These are phyloP conservation scores for Onygenales sp. DNA, from an alignment of 2,329 filamentous ascomycete species.

Conservation along the genomic window DNA sequence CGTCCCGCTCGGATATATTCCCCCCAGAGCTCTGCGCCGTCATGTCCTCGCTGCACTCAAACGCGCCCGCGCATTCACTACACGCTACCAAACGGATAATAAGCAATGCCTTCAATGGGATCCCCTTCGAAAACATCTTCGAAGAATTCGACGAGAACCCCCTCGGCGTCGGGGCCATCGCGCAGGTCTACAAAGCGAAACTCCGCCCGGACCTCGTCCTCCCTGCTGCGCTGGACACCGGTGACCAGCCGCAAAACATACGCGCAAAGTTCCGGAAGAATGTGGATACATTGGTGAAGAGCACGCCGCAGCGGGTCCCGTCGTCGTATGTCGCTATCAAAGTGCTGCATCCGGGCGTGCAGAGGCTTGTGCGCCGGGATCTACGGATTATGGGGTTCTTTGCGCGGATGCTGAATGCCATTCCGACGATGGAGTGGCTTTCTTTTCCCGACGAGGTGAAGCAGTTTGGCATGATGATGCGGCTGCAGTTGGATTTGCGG, in stretches of 20 bases:
- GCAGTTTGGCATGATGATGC: constrained; percentile 98
- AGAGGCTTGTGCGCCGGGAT: constrained; percentile 82
- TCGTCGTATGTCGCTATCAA: constrained; percentile 93
- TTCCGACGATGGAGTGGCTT: constrained; percentile 95
- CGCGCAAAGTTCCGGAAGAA: constrained; percentile 65
- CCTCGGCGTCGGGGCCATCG: constrained; percentile 88
- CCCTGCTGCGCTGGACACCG: constrained; percentile 48
- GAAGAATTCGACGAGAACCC: constrained; percentile 88
- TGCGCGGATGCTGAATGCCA: constrained; percentile 68
- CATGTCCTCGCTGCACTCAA: constrained; percentile 91
- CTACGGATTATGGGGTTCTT: constrained; percentile 92
- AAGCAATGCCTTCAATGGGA: constrained; percentile 68
- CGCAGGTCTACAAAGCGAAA: constrained; percentile 94
- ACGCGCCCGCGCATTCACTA: constrained; percentile 86
- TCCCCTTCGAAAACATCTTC: constrained; percentile 81
- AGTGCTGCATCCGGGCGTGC: constrained; percentile 84
- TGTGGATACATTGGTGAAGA: constrained; percentile 79
- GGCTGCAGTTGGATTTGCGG: constrained; percentile 84
- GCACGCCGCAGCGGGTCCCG: constrained; percentile 71
- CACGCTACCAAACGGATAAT: constrained; percentile 70
- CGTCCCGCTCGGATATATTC: constrained; percentile 92
- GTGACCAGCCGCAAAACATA: constrained; percentile 46
- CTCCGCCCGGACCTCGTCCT: constrained; percentile 68
- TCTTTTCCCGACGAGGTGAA: constrained; percentile 88
- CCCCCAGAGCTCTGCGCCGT: constrained; percentile 82